Evolutionary conservation across 306 rosid species (phyloP).

Genomic region (Gillenia trifoliata): DNA sequence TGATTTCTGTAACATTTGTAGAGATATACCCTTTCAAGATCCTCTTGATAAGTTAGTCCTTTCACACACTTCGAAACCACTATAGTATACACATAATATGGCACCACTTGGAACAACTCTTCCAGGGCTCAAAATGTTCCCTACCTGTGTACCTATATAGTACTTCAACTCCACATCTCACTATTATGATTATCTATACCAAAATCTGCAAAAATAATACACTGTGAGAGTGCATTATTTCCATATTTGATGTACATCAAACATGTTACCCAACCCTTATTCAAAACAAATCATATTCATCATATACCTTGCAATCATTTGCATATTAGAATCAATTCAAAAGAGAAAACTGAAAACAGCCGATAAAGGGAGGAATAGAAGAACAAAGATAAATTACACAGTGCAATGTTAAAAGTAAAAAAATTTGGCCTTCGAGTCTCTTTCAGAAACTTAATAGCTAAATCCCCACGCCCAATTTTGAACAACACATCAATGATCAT

Average conservation of each 20-base stretch:
- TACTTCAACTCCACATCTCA: too few relatives aligned
- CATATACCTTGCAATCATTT: neutral
- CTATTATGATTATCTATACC: neutral
- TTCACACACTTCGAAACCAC: too few relatives aligned
- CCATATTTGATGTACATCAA: neutral
- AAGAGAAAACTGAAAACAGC: neutral
- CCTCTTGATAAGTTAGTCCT: too few relatives aligned
- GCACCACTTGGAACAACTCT: too few relatives aligned
- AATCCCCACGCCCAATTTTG: conserved; percentile 30
- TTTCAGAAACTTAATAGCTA: conserved; percentile 32
- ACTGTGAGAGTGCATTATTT: neutral
- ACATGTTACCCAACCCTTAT: neutral
- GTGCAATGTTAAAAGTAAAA: conserved; percentile 44
- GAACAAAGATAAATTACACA: conserved; percentile 39
- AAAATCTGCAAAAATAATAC: neutral
- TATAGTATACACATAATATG: too few relatives aligned
- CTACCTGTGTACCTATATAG: too few relatives aligned
- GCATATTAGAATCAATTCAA: too few relatives aligned
- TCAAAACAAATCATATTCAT: neutral
- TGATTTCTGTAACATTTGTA: too few relatives aligned
- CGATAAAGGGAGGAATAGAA: conserved; percentile 4
- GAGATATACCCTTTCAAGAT: too few relatives aligned
- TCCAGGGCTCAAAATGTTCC: too few relatives aligned
- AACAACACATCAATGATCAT: conserved; percentile 49
- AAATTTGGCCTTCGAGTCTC: conserved; percentile 40